Evolutionary conservation across 768 basidiomycete species (phyloP), one percentile per base, ranked within the genome.

Genomic region (Pleurotus platypus): DNA sequence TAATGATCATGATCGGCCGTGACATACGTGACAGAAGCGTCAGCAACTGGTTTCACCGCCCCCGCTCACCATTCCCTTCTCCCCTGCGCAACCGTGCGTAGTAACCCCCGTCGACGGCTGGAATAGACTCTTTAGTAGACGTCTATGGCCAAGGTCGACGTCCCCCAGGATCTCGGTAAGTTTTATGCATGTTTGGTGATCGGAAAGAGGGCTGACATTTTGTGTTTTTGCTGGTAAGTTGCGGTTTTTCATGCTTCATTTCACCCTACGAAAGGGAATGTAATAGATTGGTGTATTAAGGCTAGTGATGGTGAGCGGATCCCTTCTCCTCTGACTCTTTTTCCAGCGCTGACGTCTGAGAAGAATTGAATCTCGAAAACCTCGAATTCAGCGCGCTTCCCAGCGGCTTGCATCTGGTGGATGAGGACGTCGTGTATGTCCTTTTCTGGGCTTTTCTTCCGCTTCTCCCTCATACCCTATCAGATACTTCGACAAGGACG

Each of bases 241-340:
- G 88, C 90, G 9, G 87, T 92, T 67, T 92, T 92, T 60, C 90
- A 92, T 70, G 79, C 86, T 15, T 90, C 89, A 5, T 93, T 93
- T 64, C 91, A 93, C 70, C 87, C 89, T 1, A 93, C 90, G 18
- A 80, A 82, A 61, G 91, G 91, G 12, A 92, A 91, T 67, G 67
- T 85, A 12, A 75, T 92, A 12, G 90, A 92, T 69, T 93, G 92
- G 91, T 83, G 78, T 45, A 66, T 88, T 27, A 90, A 85, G 64
- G 82, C 84, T 7, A 83, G 75, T 66, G 81, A 90, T 58, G 88
- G 90, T 86, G 43, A 43, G 77, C 62, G 7, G 12, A 18, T 8
- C 48, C 38, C 11, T 38, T 11, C 50, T 47, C 54, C 16, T 16
- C 30, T 35, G 30, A 5, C 24, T 24, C 30, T 1, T 4, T 9